Evolutionary conservation across 352 stramenopile species (phyloP).

Genomic region (Hyaloperonospora arabidopsidis): DNA sequence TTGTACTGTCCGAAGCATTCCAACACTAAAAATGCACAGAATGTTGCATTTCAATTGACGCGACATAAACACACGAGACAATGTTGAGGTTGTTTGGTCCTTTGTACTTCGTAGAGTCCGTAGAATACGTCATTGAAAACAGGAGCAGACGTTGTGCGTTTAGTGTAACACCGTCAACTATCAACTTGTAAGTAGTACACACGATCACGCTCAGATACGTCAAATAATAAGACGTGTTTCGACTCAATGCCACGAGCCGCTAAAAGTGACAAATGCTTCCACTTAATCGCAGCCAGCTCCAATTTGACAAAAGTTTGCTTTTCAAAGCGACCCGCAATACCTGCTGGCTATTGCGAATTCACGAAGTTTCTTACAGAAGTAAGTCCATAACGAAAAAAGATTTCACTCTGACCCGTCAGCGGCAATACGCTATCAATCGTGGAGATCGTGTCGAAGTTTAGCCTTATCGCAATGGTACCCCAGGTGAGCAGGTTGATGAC

Average conservation of each 20-base stretch:
- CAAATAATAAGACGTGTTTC: not conserved
- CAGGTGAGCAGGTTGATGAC: conserved; percentile 48
- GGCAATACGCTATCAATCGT: conserved; percentile 38
- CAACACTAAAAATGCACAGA: conserved; percentile 34
- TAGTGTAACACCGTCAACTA: conserved; percentile 42
- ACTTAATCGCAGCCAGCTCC: conserved; percentile 28
- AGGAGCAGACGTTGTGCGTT: conserved; percentile 27
- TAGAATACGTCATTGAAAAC: conserved; percentile 31
- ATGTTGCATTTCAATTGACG: not conserved
- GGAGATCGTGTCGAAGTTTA: conserved; percentile 54
- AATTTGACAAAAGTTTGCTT: conserved; percentile 41
- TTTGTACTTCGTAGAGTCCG: conserved; percentile 21
- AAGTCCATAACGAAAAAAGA: no score
- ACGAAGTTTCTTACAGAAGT: no score
- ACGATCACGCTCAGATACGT: conserved; percentile 40
- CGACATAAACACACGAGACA: not conserved
- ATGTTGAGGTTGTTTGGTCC: not conserved
- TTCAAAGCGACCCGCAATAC: no score
- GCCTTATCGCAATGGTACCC: conserved; percentile 53
- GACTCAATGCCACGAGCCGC: not conserved
- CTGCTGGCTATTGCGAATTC: no score
- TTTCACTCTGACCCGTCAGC: conserved; percentile 41
- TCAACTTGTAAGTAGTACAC: conserved; percentile 45
- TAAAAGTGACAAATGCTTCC: conserved; percentile 1
- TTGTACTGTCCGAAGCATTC: conserved; percentile 40